These are phyloP conservation scores for Fusarium sp. DNA, from an alignment of 2,329 filamentous ascomycete genomes.

Conservation along the genomic window DNA sequence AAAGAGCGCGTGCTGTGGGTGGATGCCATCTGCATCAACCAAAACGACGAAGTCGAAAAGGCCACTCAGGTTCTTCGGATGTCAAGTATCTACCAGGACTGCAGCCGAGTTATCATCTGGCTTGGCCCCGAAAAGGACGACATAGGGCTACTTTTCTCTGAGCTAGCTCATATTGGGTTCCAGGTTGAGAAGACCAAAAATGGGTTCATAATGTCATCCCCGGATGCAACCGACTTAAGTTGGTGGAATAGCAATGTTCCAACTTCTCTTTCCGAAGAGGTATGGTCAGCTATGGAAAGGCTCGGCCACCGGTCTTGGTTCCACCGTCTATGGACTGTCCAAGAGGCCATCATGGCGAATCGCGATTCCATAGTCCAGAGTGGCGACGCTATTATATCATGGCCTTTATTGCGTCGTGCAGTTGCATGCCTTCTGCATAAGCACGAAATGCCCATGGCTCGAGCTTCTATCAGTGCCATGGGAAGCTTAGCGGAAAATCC, in stretches of 20 bases:
- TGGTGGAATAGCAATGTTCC: fast-evolving
- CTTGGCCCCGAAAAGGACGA: neutral
- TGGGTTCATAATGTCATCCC: fast-evolving
- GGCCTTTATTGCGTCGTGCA: neutral
- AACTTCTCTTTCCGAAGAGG: fast-evolving
- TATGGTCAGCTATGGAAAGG: neutral
- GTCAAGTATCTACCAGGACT: neutral
- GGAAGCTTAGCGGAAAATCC: too few relatives aligned
- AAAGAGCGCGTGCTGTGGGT: neutral
- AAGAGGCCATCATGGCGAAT: neutral
- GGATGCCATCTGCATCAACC: neutral
- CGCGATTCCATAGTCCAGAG: neutral
- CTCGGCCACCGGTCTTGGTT: fast-evolving
- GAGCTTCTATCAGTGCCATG: neutral
- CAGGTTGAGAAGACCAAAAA: neutral
- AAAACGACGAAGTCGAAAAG: neutral
- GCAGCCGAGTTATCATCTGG: neutral
- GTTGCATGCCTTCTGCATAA: neutral
- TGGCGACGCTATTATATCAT: neutral
- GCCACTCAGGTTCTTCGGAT: neutral
- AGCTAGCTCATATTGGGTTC: neutral
- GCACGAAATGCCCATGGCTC: neutral
- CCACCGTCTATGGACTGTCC: neutral
- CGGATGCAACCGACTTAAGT: neutral
- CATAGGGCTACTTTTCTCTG: neutral